Evolutionary conservation across 2,329 filamentous ascomycete genomes (phyloP).

Genomic region (Colletotrichum sp.): DNA sequence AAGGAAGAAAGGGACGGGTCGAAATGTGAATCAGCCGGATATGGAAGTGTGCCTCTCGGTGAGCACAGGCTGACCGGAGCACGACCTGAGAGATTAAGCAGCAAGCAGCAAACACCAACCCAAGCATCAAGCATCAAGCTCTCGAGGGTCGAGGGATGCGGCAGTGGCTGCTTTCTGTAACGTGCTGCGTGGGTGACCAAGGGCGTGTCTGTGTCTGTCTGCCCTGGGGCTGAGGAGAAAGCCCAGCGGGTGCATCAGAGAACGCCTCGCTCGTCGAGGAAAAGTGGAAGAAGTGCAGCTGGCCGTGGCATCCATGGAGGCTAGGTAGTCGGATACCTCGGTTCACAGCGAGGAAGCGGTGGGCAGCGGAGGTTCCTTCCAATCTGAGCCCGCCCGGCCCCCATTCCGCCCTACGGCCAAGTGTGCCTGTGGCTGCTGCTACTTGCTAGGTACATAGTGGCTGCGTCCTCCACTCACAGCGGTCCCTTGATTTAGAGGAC

Average conservation of each 20-base stretch:
- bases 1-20: neutral
- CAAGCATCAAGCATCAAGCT: neutral
- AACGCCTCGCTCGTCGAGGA: slow-evolving; percentile 7
- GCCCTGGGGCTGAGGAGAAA: slow-evolving; percentile 18
- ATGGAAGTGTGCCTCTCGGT: slow-evolving; percentile 7
- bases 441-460: neutral
- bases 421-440: neutral
- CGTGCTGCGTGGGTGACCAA: neutral
- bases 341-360: neutral
- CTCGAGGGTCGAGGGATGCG: neutral
- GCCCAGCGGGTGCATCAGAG: slow-evolving; percentile 9
- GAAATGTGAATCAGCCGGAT: neutral
- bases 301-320: neutral
- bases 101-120: neutral
- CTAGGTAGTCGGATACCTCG: neutral
- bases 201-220: neutral
- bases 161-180: neutral
- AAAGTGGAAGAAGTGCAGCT: slow-evolving; percentile 5
- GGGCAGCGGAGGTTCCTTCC: neutral
- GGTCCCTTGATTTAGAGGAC: neutral
- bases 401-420: slow-evolving; percentile 13
- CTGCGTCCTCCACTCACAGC: neutral
- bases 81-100: neutral
- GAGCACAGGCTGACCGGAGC: neutral
- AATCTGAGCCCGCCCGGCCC: neutral